Evolutionary conservation across 1,284 basidiomycete species (phyloP).

Genomic region (Quambalaria eucalypti): DNA sequence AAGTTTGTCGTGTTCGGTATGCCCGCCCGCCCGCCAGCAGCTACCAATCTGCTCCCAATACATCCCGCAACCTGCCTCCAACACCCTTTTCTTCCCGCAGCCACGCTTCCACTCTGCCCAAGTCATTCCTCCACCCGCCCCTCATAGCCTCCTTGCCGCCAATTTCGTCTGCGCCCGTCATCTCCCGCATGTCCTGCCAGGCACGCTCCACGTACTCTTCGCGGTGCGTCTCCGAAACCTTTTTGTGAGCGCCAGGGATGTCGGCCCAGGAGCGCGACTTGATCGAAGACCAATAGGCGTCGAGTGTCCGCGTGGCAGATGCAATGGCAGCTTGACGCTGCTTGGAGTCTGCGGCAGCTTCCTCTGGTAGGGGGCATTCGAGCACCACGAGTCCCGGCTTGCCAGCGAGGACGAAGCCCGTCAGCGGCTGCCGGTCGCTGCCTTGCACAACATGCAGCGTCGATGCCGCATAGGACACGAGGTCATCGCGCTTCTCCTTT

Average conservation of each 20-base stretch:
- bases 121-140: background rate
- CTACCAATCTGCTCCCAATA: background rate
- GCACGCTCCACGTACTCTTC: slow-evolving; percentile 1
- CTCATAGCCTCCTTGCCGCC: slow-evolving; percentile 1
- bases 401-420: slow-evolving; percentile 31
- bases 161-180: slow-evolving; percentile 19
- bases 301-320: slow-evolving; percentile 5
- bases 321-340: background rate
- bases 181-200: slow-evolving; percentile 15
- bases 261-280: slow-evolving; percentile 22
- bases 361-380: slow-evolving; percentile 17
- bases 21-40: no score
- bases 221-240: slow-evolving; percentile 22
- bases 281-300: slow-evolving; percentile 26
- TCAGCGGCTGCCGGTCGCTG: slow-evolving; percentile 14
- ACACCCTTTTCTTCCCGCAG: background rate
- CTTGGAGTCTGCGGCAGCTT: slow-evolving; percentile 1
- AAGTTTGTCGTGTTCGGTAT: no score
- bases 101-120: background rate
- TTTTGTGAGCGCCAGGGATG: slow-evolving; percentile 27
- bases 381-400: slow-evolving; percentile 34
- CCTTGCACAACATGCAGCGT: no score
- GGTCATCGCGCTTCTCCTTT: slow-evolving; percentile 20
- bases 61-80: background rate
- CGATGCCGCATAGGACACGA: slow-evolving; percentile 20